Base-by-base conservation (phyloP, 2,329 filamentous ascomycete species). In the Ophiostoma novo-ulmi region DNA sequence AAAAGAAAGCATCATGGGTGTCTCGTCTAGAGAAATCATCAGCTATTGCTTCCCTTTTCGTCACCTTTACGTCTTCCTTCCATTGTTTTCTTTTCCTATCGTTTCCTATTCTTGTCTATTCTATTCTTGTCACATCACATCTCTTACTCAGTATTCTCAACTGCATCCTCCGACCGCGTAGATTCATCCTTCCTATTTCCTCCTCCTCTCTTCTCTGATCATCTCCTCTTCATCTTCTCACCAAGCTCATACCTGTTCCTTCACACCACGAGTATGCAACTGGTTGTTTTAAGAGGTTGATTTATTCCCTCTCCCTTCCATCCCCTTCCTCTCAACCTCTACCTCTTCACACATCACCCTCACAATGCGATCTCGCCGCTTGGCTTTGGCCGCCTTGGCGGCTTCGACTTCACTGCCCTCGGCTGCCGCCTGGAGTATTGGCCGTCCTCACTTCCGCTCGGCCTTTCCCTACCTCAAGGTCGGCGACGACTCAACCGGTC, bases 201-300 rank as follows among this genome's bases (percentile, higher is more conserved):
- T 70, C 26, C 41, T 41, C 14, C 35, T 13, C 35, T 44, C 66
- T 38, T 67, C 61, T 35, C 26, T 20, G 14, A 26, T n/a, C 10
- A 52, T 11, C 10, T n/a, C 55, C 17, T 36, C 5, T 22, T 1
- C 52, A 26, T 48, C 11, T 41, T 41, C 52, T 26, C 68, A 41
- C 17, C 26, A n/a, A 10, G 52, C 36, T 35, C 48, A 13, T 92
- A n/a, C 13, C 31, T 22, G 20, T 14, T 5, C 36, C 61, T 64
- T 61, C n/a, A 38, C 5, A 39, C 8, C 22, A 58, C 61, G 61
- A 65, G 36, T 36, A 65, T 65, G 63, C 36, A 41, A 22, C 14
- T 39, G 14, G 58, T 20, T 63, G 58, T 7, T 65, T 39, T 41
- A 39, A 41, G 63, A 65, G 63, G 22, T 10, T 22, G 20, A 13